A percentile compares a stretch with the other conserved stretches of the same genome.
Evolutionary conservation across 768 basidiomycete genomes (phyloP).

Genomic region (Rhizopogon vesiculosus): DNA sequence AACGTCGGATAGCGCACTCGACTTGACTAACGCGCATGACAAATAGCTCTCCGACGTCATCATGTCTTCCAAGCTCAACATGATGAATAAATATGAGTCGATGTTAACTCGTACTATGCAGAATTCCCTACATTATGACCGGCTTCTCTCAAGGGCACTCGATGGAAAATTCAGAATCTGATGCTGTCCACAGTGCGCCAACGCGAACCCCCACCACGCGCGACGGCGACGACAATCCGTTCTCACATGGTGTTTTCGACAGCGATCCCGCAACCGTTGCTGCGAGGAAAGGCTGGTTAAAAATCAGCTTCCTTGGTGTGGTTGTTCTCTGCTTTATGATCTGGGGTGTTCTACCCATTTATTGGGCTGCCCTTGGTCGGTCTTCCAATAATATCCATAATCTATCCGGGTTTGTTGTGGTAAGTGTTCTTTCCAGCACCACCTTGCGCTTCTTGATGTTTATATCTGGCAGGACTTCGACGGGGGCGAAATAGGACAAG

Average conservation of each 20-base stretch:
- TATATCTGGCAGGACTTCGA: constrained; percentile 50
- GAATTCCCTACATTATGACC: neutral
- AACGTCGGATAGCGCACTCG: too few relatives aligned
- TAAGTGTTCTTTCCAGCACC: constrained; percentile 24
- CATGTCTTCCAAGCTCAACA: neutral
- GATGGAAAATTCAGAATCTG: neutral
- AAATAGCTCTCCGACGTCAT: neutral
- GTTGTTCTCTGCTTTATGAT: constrained; percentile 38
- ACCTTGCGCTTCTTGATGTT: neutral
- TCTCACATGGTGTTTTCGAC: constrained; percentile 26
- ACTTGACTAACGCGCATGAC: neutral
- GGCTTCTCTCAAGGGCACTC: neutral
- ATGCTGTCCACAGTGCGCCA: rapidly evolving
- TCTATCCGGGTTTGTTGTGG: constrained; percentile 54
- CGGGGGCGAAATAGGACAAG: constrained; percentile 45
- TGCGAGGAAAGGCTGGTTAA: constrained; percentile 37
- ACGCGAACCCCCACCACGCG: constrained; percentile 3
- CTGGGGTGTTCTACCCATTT: constrained; percentile 49
- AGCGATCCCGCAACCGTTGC: constrained; percentile 20
- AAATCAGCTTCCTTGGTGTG: constrained; percentile 31
- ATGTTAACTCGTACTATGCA: neutral
- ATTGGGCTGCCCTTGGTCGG: constrained; percentile 55
- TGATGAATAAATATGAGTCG: neutral
- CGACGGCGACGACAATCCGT: constrained; percentile 18
- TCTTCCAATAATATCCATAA: constrained; percentile 32